phyloP scores from a whole-genome alignment of 2,329 filamentous ascomycete species.

The Pyricularia pennisetigena region DNA sequence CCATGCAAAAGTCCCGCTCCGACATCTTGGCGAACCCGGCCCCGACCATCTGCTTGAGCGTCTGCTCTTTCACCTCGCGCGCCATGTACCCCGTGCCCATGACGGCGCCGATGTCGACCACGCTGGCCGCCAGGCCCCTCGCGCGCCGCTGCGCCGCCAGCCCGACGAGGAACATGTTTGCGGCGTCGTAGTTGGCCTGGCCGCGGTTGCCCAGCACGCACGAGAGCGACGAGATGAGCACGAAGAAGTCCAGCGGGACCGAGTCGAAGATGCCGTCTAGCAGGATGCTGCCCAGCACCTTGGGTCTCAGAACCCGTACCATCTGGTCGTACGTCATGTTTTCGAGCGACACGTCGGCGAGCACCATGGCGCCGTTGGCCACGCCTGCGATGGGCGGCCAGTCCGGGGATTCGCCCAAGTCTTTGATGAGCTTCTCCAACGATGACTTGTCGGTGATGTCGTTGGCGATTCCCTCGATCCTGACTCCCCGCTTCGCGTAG shows the following conservation, averaged over 20 bases:
- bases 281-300: conserved; percentile 15
- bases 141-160: conserved; percentile 8
- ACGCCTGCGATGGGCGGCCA: conserved; percentile 4
- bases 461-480: neutral
- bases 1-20: conserved; percentile 2
- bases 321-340: neutral
- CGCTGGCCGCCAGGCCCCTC: neutral
- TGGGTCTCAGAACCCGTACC: conserved; percentile 11
- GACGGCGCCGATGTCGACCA: conserved; percentile 4
- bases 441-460: neutral
- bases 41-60: neutral
- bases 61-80: neutral
- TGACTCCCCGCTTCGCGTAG: neutral
- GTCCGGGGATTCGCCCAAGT: neutral
- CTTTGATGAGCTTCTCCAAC: neutral
- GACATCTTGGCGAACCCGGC: conserved; percentile 1
- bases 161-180: conserved; percentile 3
- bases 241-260: conserved; percentile 9
- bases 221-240: conserved; percentile 5
- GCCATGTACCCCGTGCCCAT: conserved; percentile 3
- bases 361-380: conserved; percentile 5
- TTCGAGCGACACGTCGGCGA: neutral
- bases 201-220: neutral
- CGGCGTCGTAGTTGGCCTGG: conserved; percentile 4
- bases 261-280: conserved; percentile 15